Evolutionary conservation across 192 early-diverging fungal species (phyloP).

Genomic region (Coemansia sp.): DNA sequence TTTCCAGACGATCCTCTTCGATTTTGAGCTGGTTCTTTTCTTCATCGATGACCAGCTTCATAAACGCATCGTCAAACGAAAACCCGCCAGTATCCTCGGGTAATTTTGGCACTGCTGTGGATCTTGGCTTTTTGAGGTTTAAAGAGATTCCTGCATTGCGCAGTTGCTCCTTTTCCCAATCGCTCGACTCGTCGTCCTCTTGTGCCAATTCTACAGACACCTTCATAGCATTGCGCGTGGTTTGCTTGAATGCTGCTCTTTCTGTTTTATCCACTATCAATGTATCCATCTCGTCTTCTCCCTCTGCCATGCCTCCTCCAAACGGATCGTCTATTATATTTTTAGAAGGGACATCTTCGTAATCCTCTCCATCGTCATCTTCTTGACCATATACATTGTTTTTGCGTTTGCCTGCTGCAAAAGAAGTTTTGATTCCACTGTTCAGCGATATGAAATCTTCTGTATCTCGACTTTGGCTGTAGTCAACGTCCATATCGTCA

Average conservation of each 20-base stretch:
- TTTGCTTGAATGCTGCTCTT: constrained; percentile 21
- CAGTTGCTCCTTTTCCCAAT: constrained; percentile 48
- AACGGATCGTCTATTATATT: constrained; percentile 14
- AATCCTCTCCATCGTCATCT: no score
- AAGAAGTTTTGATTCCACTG: constrained; percentile 15
- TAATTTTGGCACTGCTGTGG: not conserved
- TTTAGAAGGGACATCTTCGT: not conserved
- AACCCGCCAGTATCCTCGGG: constrained; percentile 29
- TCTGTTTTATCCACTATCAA: constrained; percentile 40
- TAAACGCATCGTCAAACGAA: constrained; percentile 23
- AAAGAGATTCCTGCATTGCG: constrained; percentile 38
- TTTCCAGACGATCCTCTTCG: constrained; percentile 24
- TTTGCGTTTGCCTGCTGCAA: not conserved
- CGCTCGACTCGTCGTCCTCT: constrained; percentile 34
- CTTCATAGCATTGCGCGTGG: constrained; percentile 22
- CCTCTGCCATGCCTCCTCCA: constrained; percentile 9
- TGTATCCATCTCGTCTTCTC: constrained; percentile 35
- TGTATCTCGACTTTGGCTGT: not conserved
- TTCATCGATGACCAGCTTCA: constrained; percentile 37
- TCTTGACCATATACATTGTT: not conserved
- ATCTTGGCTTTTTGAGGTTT: not conserved
- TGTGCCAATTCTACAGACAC: constrained; percentile 36
- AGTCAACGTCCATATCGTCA: constrained; percentile 4
- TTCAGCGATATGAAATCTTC: constrained; percentile 34
- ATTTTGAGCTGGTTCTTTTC: constrained; percentile 29